Conservation (phyloP, 1,139 yeast genomes). For the Candida labiduridarum region DNA sequence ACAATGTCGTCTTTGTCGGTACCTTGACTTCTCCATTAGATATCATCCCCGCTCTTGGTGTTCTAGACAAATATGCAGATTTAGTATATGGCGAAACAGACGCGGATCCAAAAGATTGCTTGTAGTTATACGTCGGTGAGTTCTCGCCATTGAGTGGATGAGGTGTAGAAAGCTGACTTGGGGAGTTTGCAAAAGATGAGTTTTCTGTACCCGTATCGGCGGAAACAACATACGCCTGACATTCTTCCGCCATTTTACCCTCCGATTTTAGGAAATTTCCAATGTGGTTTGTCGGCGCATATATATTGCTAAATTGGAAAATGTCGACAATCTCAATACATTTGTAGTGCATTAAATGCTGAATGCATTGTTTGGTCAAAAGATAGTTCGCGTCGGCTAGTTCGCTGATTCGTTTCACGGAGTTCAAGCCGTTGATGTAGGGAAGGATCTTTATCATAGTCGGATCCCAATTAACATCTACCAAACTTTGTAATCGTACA, state of each 20-base stretch:
- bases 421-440: constrained; percentile 83
- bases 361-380: constrained; percentile 83
- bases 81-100: constrained; percentile 20
- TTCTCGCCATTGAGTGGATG: constrained; percentile 5
- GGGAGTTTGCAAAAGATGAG: constrained; percentile 11
- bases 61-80: constrained; percentile 12
- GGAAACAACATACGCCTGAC: constrained; percentile 75
- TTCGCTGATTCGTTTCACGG: constrained; percentile 74
- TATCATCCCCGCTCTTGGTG: constrained; percentile 10
- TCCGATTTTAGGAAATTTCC: constrained; percentile 65
- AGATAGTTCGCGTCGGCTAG: constrained; percentile 80
- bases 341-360: constrained; percentile 86
- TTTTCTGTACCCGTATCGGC: constrained; percentile 16
- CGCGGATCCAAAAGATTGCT: constrained; percentile 13
- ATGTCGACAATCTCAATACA: constrained; percentile 83
- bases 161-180: constrained; percentile 10
- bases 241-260: constrained; percentile 69
- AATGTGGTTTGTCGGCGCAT: constrained; percentile 85
- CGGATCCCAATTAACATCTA: constrained; percentile 96
- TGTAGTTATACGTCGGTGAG: constrained; percentile 14
- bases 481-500: constrained; percentile 66
- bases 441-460: constrained; percentile 90
- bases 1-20: constrained; percentile 69
- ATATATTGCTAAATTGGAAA: constrained; percentile 85
- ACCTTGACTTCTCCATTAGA: constrained; percentile 29